Conservation (phyloP, 768 basidiomycete genomes). For the Peribolospora baueri region DNA sequence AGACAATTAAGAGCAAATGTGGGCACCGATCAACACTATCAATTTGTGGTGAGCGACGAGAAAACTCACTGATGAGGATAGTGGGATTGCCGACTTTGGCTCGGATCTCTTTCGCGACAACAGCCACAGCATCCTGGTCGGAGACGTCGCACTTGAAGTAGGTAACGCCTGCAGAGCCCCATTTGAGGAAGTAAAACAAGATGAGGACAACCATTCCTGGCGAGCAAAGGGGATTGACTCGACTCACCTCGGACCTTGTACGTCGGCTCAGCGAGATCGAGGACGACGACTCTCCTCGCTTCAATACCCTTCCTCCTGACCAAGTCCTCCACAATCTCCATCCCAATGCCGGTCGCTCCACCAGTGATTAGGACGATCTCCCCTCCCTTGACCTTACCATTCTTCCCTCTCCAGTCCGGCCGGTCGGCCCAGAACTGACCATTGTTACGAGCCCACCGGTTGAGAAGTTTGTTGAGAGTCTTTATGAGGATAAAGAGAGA, state of each 20-base stretch:
- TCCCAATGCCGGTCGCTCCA: conserved; percentile 7
- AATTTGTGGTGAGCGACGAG: not conserved
- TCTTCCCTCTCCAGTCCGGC: conserved; percentile 1
- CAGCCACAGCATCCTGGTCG: conserved; percentile 3
- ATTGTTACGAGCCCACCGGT: conserved; percentile 3
- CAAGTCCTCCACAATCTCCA: conserved; percentile 7
- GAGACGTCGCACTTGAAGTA: conserved; percentile 8
- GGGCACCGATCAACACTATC: no score
- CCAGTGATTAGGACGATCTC: conserved; percentile 9
- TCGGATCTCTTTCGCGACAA: conserved; percentile 5
- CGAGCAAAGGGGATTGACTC: no score
- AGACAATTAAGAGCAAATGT: not conserved
- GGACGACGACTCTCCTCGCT: not conserved
- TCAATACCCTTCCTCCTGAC: conserved; percentile 4
- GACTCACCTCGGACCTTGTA: not conserved
- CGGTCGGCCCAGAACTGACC: conserved; percentile 5
- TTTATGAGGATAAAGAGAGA: conserved; percentile 6
- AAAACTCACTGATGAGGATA: not conserved
- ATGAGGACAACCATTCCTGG: no score
- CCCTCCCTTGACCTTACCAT: not conserved
- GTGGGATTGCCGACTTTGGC: conserved; percentile 8
- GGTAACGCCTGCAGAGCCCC: not conserved
- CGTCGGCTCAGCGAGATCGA: conserved; percentile 5
- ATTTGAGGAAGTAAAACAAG: no score
- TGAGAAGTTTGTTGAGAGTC: conserved; percentile 1